Evolutionary conservation across 805 yeast species (phyloP), one percentile per base, ranked within the genome.

Genomic region (Teunomyces pallodes): DNA sequence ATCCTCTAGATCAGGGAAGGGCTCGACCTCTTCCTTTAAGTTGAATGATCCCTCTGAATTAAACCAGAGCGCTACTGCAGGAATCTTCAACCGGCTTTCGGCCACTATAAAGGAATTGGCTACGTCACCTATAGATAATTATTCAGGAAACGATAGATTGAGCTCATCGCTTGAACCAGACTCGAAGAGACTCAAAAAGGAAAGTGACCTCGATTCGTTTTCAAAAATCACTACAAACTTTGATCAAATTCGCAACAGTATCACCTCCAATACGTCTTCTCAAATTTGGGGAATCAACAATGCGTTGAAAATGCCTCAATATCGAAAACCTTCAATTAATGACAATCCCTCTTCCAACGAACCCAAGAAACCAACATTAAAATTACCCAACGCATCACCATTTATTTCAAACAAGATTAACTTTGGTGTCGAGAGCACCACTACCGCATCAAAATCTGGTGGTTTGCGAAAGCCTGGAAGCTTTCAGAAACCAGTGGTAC

Each of bases 401-500:
- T 66, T 66, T 41, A 55, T 66, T 30, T 66, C 71, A 6, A 61
- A 66, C 47, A 66, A 63, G 47, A 52, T 51, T 20, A 52, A 49
- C 24, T 45, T 46, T 38, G 56, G 57, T 5, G 24, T 38, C 8
- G 53, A 48, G 32, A 43, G 7, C 12, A 46, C 36, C 30, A 38
- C 36, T 9, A n/a, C 43, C 17, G 42, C 31, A 5, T 42, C 42
- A 35, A 39, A 33, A 24, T 31, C 54, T 9, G 32, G 46, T 12
- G 61, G 60, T 9, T 61, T 68, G 43, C 60, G 60, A 54, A 65
- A 61, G 52, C 74, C 74, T 5, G 65, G 67, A 29, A 64, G 65
- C 50, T 67, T 67, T 53, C 72, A 66, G 54, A 55, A 62, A 45
- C 72, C 72, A 14, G 42, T 47, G 26, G 42, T 30, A 9, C 32